These are phyloP conservation scores for Micractinium conductrix DNA, from an alignment of 139 green algal species.

Conservation along the genomic window DNA sequence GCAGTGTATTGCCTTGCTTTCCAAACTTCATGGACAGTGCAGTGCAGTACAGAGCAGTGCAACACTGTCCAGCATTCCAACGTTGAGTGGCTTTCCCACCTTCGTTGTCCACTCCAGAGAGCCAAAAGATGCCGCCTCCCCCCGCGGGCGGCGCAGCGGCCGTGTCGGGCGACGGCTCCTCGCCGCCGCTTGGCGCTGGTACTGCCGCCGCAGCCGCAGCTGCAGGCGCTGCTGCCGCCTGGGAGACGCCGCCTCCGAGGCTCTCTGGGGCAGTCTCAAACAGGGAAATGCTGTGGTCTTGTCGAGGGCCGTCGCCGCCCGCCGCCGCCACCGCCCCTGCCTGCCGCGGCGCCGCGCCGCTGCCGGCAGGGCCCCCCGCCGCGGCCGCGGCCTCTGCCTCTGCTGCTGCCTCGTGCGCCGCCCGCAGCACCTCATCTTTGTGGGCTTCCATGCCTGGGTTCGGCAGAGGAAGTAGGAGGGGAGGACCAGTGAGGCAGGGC, in stretches of 20 bases:
- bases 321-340: background rate
- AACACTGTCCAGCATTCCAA: background rate
- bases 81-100: too few species aligned
- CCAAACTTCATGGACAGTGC: background rate
- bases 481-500: too few species aligned
- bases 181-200: background rate
- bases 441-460: slow-evolving; percentile 18
- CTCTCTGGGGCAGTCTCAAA: slow-evolving; percentile 9
- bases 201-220: background rate
- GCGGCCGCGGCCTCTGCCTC: background rate
- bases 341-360: background rate
- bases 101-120: slow-evolving; percentile 17
- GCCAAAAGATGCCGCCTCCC: slow-evolving; percentile 29
- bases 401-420: background rate
- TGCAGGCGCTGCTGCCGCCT: background rate
- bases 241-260: background rate
- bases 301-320: too few species aligned
- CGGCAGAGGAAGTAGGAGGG: too few species aligned
- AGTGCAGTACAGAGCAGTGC: background rate
- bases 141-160: background rate
- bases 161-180: background rate
- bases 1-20: too few species aligned
- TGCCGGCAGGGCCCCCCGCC: background rate
- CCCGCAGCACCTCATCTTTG: slow-evolving; percentile 22
- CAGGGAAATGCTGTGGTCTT: background rate